Percentiles rank a stretch among this genome's conserved stretches.
Conservation (phyloP, 345 rosid species). For the Camelina sativa region DNA sequence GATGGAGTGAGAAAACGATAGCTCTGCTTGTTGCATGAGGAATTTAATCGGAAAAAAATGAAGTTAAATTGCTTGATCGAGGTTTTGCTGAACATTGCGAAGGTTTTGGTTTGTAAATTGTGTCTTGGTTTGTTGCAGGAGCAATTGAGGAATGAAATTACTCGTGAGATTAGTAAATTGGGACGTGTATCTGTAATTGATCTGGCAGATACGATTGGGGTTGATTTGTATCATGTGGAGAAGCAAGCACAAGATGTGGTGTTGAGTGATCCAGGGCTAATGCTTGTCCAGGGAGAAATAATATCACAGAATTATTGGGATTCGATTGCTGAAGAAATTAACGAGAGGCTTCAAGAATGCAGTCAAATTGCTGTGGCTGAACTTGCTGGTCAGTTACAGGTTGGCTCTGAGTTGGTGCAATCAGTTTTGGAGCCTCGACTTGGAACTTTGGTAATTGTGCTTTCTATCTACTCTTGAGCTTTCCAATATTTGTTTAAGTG, state of each 20-base stretch:
- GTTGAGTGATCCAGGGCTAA: conserved; percentile 56
- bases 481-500: background rate
- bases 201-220: conserved; percentile 78
- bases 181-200: conserved; percentile 94
- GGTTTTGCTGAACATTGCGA: no score
- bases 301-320: conserved; percentile 97
- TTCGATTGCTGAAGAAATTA: conserved; percentile 84
- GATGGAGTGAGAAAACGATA: background rate
- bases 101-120: no score
- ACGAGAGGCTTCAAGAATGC: conserved; percentile 95
- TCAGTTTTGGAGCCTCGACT: conserved; percentile 91
- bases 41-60: background rate
- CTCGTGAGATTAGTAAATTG: conserved; percentile 57
- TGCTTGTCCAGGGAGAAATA: conserved; percentile 85
- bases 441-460: conserved; percentile 79
- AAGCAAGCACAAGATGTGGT: conserved; percentile 78
- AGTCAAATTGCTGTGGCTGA: conserved; percentile 92
- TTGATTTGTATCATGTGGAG: conserved; percentile 94
- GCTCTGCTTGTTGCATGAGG: conserved; percentile 29
- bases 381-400: conserved; percentile 83
- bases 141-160: conserved; percentile 79
- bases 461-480: conserved; percentile 4
- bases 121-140: conserved; percentile 52
- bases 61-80: conserved; percentile 30
- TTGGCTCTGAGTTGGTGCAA: conserved; percentile 81